Evolutionary conservation across 78 protist species (phyloP).

Genomic region (Dictyostelium discoideum): DNA sequence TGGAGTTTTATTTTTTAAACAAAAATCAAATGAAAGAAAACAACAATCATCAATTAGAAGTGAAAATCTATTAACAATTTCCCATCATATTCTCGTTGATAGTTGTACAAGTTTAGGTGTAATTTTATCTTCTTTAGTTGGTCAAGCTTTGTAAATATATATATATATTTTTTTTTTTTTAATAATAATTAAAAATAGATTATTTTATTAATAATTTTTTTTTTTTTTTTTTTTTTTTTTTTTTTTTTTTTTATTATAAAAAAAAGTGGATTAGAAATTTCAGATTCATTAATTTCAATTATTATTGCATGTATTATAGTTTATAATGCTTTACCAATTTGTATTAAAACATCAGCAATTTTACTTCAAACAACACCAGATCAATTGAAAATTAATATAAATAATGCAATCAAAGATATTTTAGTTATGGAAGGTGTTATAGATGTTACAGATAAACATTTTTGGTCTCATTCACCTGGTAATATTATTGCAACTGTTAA

Average conservation of each 20-base stretch:
- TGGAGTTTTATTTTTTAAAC: slow-evolving; percentile 62
- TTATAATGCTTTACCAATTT: slow-evolving; percentile 72
- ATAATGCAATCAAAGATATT: slow-evolving; percentile 19
- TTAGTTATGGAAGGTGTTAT: slow-evolving; percentile 62
- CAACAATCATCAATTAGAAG: slow-evolving; percentile 39
- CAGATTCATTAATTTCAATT: slow-evolving; percentile 73
- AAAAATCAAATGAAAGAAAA: slow-evolving; percentile 24
- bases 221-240: background rate
- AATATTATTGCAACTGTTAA: slow-evolving; percentile 34
- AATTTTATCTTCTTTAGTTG: slow-evolving; percentile 63
- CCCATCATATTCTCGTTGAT: slow-evolving; percentile 65
- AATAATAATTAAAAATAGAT: background rate
- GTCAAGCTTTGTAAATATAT: slow-evolving; percentile 18
- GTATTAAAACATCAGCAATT: slow-evolving; percentile 39
- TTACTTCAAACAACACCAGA: slow-evolving; percentile 78
- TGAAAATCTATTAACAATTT: slow-evolving; percentile 49
- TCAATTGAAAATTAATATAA: background rate
- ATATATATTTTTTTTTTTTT: no score
- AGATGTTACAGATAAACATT: slow-evolving; percentile 39
- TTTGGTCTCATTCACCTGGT: slow-evolving; percentile 79
- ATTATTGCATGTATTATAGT: slow-evolving; percentile 71
- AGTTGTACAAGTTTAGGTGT: slow-evolving; percentile 82
- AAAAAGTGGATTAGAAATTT: slow-evolving; percentile 56
- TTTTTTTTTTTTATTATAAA: background rate
- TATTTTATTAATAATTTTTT: background rate